Conservation (phyloP, 23 red algal genomes). For the Cyanidium caldarium region DNA sequence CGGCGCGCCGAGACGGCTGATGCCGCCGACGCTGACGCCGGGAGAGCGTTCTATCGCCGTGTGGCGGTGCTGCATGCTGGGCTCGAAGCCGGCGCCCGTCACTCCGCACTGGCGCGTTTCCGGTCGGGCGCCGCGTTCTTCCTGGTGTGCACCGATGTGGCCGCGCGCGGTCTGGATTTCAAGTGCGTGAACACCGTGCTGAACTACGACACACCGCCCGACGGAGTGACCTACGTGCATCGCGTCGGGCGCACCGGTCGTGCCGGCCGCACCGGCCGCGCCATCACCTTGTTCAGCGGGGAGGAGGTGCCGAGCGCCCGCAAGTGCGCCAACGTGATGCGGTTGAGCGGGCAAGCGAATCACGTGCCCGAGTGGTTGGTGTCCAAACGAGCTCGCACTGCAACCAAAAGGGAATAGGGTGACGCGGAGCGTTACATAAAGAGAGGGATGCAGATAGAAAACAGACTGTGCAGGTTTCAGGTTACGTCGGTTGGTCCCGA, state of each 20-base stretch:
- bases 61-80: neutral
- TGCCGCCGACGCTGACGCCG: no score
- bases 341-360: neutral
- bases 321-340: neutral
- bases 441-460: no score
- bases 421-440: no score
- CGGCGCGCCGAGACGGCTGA: neutral
- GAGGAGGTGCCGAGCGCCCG: slow-evolving; percentile 21
- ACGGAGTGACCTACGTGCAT: slow-evolving; percentile 57
- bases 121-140: neutral
- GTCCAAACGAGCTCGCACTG: no score
- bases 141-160: slow-evolving; percentile 68
- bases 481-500: no score
- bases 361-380: slow-evolving; percentile 1
- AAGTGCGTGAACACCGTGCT: slow-evolving; percentile 52
- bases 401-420: no score
- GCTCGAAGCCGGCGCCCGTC: neutral
- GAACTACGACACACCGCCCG: slow-evolving; percentile 66
- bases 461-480: no score
- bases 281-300: slow-evolving; percentile 68
- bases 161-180: slow-evolving; percentile 68
- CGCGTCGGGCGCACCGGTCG: slow-evolving; percentile 79
- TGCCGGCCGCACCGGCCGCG: slow-evolving; percentile 14
- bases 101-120: neutral
- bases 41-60: neutral